Evolutionary conservation across 352 stramenopile genomes (phyloP).

Genomic region (Stramenopiles sp.): DNA sequence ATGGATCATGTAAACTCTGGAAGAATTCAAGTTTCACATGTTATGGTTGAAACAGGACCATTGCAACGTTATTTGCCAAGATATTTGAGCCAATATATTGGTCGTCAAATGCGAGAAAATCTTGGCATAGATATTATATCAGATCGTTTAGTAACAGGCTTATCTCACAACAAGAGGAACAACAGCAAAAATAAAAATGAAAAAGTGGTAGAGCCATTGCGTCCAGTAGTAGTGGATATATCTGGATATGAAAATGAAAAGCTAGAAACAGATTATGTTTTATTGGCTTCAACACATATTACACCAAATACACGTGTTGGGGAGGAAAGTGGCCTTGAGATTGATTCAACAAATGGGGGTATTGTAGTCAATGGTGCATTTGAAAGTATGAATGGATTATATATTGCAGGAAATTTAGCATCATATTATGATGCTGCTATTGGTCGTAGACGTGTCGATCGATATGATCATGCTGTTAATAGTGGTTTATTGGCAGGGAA

Average conservation of each 20-base stretch:
- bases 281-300: conserved; percentile 69
- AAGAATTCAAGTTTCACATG: conserved; percentile 19
- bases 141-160: conserved; percentile 21
- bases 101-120: conserved; percentile 12
- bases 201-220: conserved; percentile 24
- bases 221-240: conserved; percentile 29
- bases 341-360: conserved; percentile 55
- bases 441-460: conserved; percentile 53
- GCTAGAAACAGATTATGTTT: conserved; percentile 58
- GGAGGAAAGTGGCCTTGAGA: conserved; percentile 40
- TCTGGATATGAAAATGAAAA: conserved; percentile 40
- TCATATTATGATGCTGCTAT: conserved; percentile 67
- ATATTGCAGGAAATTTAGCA: conserved; percentile 58
- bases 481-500: conserved; percentile 53
- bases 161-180: conserved; percentile 21
- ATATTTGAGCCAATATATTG: conserved; percentile 54
- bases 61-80: conserved; percentile 43
- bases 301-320: conserved; percentile 41
- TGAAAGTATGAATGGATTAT: conserved; percentile 60
- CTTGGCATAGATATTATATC: background rate
- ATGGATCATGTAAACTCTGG: conserved; percentile 13
- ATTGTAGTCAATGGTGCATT: conserved; percentile 67
- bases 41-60: conserved; percentile 27
- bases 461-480: conserved; percentile 75
- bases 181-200: conserved; percentile 17